A percentile compares a stretch with the other conserved stretches of the same genome.
These are phyloP conservation scores for Neonectria hederae DNA, from an alignment of 2,329 filamentous ascomycete species.

Conservation along the genomic window DNA sequence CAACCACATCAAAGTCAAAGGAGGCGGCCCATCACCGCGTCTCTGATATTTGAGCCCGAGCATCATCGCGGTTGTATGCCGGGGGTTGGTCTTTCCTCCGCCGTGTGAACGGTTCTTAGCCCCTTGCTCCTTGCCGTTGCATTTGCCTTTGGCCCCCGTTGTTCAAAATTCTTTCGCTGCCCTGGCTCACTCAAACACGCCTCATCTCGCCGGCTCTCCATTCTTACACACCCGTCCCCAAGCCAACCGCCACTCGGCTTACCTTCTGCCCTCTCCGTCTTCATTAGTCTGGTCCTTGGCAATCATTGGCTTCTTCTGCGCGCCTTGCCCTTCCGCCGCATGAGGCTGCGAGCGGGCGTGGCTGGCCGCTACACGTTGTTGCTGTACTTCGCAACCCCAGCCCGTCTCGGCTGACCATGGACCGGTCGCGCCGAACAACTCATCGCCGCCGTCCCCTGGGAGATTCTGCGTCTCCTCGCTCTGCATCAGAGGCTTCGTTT, in stretches of 20 bases:
- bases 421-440: conserved; percentile 50
- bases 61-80: conserved; percentile 13
- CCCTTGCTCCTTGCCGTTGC: conserved; percentile 30
- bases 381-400: conserved; percentile 43
- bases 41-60: conserved; percentile 32
- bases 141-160: conserved; percentile 37
- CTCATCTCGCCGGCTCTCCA: conserved; percentile 35
- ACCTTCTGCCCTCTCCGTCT: conserved; percentile 17
- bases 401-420: conserved; percentile 47
- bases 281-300: conserved; percentile 23
- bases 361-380: conserved; percentile 44
- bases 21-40: conserved; percentile 43
- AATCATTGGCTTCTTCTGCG: conserved; percentile 28
- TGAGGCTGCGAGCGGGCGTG: conserved; percentile 41
- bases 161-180: conserved; percentile 46
- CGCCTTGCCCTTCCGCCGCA: conserved; percentile 33
- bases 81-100: conserved; percentile 20
- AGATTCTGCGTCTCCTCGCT: conserved; percentile 48
- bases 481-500: conserved; percentile 45
- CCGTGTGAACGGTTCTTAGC: conserved; percentile 17
- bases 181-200: conserved; percentile 46
- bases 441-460: conserved; percentile 46
- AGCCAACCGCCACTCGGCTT: conserved; percentile 28
- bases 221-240: conserved; percentile 33
- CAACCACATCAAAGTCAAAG: conserved; percentile 47